These are phyloP conservation scores for Aegilops longissima DNA, from an alignment of 176 grass and related monocot genomes.

Conservation along the genomic window DNA sequence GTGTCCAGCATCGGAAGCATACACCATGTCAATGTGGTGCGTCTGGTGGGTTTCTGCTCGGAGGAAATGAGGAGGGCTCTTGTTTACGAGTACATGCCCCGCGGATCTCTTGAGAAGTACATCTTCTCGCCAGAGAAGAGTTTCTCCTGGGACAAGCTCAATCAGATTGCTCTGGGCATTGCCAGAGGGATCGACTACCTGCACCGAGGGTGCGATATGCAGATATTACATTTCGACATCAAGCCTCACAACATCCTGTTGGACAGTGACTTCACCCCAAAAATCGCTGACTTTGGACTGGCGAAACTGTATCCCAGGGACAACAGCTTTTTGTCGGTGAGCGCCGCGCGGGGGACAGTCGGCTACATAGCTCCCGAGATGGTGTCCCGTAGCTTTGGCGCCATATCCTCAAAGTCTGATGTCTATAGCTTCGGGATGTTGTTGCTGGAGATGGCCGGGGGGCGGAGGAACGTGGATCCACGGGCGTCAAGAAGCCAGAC, in stretches of 20 bases:
- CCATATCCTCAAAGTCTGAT: not conserved
- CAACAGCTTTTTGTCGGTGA: not conserved
- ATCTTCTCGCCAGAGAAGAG: not conserved
- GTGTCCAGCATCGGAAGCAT: conserved; percentile 3
- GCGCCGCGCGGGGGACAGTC: not conserved
- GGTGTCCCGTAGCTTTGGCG: conserved; percentile 11
- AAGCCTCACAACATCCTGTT: not conserved
- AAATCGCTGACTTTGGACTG: not conserved
- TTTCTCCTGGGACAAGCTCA: conserved; percentile 21
- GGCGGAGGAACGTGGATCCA: not conserved
- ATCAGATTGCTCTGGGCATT: not conserved
- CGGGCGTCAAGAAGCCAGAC: not conserved
- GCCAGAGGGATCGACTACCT: not conserved
- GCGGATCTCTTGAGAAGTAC: not conserved
- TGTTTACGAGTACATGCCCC: not conserved
- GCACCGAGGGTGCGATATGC: conserved; percentile 7
- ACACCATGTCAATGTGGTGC: not conserved
- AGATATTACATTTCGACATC: not conserved
- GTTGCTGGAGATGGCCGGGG: not conserved
- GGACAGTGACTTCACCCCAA: not conserved
- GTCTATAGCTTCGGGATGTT: not conserved
- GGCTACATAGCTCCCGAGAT: conserved; percentile 6
- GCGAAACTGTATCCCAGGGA: not conserved
- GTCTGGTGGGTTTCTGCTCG: not conserved
- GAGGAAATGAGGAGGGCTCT: conserved; percentile 18